Conservation (phyloP, 2,329 filamentous ascomycete species). For the Cytospora mali region DNA sequence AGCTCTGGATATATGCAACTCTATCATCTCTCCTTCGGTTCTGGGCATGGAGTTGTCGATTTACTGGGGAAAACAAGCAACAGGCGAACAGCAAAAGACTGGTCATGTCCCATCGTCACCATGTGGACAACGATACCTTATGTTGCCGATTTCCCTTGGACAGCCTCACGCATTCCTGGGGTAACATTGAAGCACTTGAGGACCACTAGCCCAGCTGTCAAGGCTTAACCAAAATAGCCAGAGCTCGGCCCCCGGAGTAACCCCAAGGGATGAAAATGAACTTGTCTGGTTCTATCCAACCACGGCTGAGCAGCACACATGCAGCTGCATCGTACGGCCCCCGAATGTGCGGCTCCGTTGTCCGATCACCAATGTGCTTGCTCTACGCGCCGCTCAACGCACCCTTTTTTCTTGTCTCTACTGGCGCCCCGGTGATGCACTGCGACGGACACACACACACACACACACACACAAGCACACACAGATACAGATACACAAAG, state of each 20-base stretch:
- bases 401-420: no score
- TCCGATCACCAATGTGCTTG: background rate
- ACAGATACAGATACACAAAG: background rate
- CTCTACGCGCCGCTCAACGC: background rate
- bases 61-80: background rate
- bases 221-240: background rate
- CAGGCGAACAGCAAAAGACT: background rate
- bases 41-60: background rate
- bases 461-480: background rate
- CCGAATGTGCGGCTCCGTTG: conserved; percentile 20
- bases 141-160: no score
- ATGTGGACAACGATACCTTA: no score
- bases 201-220: background rate
- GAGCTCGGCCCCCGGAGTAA: conserved; percentile 1
- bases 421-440: background rate
- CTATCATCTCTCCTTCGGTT: background rate
- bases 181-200: background rate
- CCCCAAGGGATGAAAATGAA: conserved; percentile 9
- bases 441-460: background rate
- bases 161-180: background rate
- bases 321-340: conserved; percentile 23
- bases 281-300: conserved; percentile 13
- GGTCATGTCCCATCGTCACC: background rate
- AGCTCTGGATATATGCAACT: background rate
- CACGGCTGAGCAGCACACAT: conserved; percentile 13